Evolutionary conservation across 2,329 filamentous ascomycete species (phyloP), one percentile per base, ranked within the genome.

Genomic region (Colletotrichum navitas): DNA sequence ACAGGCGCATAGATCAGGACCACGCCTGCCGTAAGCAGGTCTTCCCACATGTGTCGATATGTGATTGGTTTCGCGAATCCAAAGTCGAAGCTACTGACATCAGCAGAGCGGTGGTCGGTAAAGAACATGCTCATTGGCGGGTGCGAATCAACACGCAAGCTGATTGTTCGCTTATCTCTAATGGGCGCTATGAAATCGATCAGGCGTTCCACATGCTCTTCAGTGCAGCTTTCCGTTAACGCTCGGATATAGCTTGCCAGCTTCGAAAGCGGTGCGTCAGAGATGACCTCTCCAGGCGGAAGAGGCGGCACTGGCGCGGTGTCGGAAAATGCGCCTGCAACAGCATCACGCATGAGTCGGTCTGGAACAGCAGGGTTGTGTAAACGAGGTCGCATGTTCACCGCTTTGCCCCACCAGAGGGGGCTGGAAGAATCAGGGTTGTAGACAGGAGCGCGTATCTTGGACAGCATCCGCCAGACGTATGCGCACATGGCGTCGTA

Each of bases 401-500:
- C 62, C 21, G 34, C 62, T 34, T 45, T 39, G 7, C 24, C 62
- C 36, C 62, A 56, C 39, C 26, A 43, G 3, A 56, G 62, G 39
- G 8, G 11, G 8, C 49, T 5, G 21, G 49, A 55, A n/a, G 26
- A 24, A 5, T 64, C 49, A 4, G 51, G 26, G 18, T 45, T 64
- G 12, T 64, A 82, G 6, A 83, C 45, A 0, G 77, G 76, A 0
- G 78, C 78, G 36, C 83, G 80, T 7, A 82, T 75, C 5, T 78
- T 77, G 4, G 81, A 78, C 1, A 84, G 68, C 3, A 76, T 76
- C 1, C 83, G 81, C 81, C 83, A 84, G 16, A 85, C 77, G 45
- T 81, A 80, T 8, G 83, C 82, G 5, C 78, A 77, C 66, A 81
- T 79, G 43, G 83, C 82, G 62, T 85, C 83, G 71, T 84, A 85